A percentile compares a stretch with the other conserved stretches of the same genome.
phyloP scores from a whole-genome alignment of 2,329 filamentous ascomycete genomes.

The Plenodomus tracheiphilus region DNA sequence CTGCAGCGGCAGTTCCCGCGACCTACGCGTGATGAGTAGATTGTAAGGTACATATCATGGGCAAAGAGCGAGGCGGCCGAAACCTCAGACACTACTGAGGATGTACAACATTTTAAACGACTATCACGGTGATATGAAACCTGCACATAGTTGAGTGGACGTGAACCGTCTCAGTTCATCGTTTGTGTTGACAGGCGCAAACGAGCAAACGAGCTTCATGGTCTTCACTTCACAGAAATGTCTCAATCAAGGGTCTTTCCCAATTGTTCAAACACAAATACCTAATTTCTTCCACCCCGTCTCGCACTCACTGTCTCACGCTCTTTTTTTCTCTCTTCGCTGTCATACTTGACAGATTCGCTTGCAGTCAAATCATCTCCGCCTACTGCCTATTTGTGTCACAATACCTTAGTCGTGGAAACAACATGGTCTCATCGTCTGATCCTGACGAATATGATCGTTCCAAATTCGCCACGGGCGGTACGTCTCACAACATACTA shows the following conservation, averaged over 20 bases:
- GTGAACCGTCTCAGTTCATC: neutral
- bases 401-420: neutral
- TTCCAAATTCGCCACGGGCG: neutral
- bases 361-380: neutral
- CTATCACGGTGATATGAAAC: constrained; percentile 5
- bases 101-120: constrained; percentile 21
- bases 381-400: neutral
- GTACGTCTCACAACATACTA: neutral
- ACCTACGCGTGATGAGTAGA: constrained; percentile 30
- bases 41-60: constrained; percentile 12
- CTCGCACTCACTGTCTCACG: neutral
- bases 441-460: neutral
- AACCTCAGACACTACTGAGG: constrained; percentile 4
- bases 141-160: constrained; percentile 10
- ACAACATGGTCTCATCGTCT: neutral
- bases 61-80: neutral
- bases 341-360: neutral
- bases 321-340: neutral
- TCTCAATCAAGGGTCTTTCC: neutral
- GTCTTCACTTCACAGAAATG: neutral
- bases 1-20: constrained; percentile 48
- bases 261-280: neutral
- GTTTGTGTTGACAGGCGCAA: neutral
- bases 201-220: neutral
- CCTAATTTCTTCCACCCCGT: neutral